Evolutionary conservation across 331 rosid species (phyloP), one percentile per base, ranked within the genome.

Genomic region (Malus hybrid): DNA sequence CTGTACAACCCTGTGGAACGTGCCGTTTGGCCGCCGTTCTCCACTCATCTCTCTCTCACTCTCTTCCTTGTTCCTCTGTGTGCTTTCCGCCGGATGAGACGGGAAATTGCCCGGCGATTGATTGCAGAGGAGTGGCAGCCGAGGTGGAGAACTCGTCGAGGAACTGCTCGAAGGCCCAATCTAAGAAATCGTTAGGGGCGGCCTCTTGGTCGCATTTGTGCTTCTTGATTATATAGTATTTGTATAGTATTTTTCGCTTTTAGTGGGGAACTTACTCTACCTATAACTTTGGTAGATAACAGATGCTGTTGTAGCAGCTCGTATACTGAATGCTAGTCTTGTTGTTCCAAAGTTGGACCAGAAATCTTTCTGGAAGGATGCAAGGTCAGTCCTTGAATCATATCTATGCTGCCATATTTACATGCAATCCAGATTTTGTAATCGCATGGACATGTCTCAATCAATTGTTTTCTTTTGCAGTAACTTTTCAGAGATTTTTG

Each of bases 271-370:
- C 77, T 75, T 81, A 88, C 65, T 19, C 54, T 79, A 69, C 74
- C 72, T 67, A 69, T 56, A 75, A 77, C 70, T 75, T 76, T 87
- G 87, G 73, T 93, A 95, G 99, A 95, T 95, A 66, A 92, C 96
- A 79, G 99, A 95, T 83, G 93, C 97, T 29, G 97, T 95, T 76
- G 97, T 90, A 84, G 97, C 91, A 66, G 97, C 99, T 4, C 93
- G 96, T 36, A 92, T 95, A 79, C 80, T 95, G 85, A 95, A 95
- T 89, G 91, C 99, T 50, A 95, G 97, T 15, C 97, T 95, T 79
- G 96, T 95, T 82, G 85, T 92, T 82, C 99, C 99, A 9, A 95
- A 88, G 86, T 83, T 95, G 85, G 97, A 95, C 79, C 91, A 89
- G 81, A 90, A 92, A 66, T 95, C 99, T 80, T 95, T 86, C 80